Percentiles rank a stretch among this genome's conserved stretches.
phyloP scores from a whole-genome alignment of 2,329 filamentous ascomycete genomes.

The Cytospora piceae region DNA sequence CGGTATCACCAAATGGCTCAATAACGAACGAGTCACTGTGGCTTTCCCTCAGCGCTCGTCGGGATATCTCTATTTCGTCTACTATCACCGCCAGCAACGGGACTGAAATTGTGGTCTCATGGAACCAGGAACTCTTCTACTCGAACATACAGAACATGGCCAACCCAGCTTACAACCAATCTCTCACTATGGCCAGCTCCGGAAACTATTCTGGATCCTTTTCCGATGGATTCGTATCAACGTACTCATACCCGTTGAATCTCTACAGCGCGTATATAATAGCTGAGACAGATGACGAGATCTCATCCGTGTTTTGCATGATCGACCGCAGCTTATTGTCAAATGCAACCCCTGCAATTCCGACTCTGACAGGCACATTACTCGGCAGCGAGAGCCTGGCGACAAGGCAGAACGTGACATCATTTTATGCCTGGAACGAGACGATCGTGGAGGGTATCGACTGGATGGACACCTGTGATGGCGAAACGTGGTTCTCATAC shows the following conservation, averaged over 20 bases:
- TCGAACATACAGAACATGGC: constrained; percentile 41
- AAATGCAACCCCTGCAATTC: constrained; percentile 34
- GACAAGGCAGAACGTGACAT: constrained; percentile 39
- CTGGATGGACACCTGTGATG: constrained; percentile 35
- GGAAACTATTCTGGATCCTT: constrained; percentile 35
- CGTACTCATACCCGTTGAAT: constrained; percentile 39
- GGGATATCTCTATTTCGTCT: constrained; percentile 37
- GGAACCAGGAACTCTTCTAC: constrained; percentile 38
- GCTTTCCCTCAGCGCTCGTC: constrained; percentile 35
- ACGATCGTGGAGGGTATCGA: constrained; percentile 39
- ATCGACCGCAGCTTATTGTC: constrained; percentile 38
- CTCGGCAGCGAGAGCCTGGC: constrained; percentile 31
- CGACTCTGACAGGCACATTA: constrained; percentile 34
- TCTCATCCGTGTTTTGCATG: constrained; percentile 38
- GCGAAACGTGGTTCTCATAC: constrained; percentile 39
- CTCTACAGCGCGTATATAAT: constrained; percentile 40
- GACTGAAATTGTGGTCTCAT: constrained; percentile 30
- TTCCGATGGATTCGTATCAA: constrained; percentile 32
- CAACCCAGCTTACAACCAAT: constrained; percentile 37
- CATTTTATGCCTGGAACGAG: constrained; percentile 39
- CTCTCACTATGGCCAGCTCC: constrained; percentile 36
- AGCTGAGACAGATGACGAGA: constrained; percentile 36
- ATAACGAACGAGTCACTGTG: constrained; percentile 38
- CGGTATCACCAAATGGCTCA: constrained; percentile 31
- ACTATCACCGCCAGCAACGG: constrained; percentile 33